Conservation (phyloP, 2,329 filamentous ascomycete genomes). For the Microsporum canis region DNA sequence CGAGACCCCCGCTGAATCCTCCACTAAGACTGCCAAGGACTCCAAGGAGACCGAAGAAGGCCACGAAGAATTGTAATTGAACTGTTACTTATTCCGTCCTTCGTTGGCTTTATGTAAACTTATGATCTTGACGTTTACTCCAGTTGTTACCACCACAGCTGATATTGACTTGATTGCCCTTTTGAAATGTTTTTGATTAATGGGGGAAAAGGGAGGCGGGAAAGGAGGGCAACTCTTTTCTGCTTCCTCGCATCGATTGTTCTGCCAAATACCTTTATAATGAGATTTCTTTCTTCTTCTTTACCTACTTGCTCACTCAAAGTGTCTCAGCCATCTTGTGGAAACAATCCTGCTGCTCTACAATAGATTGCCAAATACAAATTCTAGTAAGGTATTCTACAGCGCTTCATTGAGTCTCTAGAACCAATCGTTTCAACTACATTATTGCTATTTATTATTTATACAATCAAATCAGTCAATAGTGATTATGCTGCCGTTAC, state of each 20-base stretch:
- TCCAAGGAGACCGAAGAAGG: conserved; percentile 8
- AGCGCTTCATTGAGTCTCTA: background rate
- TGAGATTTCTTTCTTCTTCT: background rate
- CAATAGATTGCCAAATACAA: no score
- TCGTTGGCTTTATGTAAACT: background rate
- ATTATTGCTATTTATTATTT: conserved; percentile 3
- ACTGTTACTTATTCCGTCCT: background rate
- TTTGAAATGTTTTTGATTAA: background rate
- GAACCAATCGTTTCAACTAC: background rate
- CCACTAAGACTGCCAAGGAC: conserved; percentile 6
- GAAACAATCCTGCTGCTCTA: background rate
- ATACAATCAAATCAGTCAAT: conserved; percentile 3
- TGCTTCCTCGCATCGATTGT: background rate
- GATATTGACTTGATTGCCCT: background rate
- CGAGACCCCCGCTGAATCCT: conserved; percentile 16
- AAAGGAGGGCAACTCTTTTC: background rate
- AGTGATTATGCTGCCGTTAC: background rate
- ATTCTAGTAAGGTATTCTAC: no score
- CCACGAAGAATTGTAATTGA: conserved; percentile 32
- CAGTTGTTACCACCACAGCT: background rate
- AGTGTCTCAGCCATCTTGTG: background rate
- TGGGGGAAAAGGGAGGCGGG: background rate
- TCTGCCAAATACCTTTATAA: background rate
- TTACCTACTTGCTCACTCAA: background rate
- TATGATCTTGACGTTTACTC: background rate